Evolutionary conservation across 345 rosid species (phyloP), one percentile per base, ranked within the genome.

Genomic region (Eucalyptus pauciflora): DNA sequence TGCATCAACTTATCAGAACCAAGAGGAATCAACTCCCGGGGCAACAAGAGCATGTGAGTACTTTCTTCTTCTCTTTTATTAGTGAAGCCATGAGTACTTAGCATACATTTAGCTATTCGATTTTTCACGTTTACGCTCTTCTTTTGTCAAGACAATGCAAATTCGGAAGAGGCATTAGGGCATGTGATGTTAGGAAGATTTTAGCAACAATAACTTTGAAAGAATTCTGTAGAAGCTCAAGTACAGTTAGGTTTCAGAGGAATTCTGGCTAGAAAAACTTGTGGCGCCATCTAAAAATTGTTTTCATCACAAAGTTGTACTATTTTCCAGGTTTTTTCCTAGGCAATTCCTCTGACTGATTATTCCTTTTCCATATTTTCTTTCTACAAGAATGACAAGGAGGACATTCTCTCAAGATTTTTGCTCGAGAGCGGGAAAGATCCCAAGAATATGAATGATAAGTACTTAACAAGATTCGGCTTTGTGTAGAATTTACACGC

Each of bases 401-500:
- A 92, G 89, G 99, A 97, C 62, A 94, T 97, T 89, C 88, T 95
- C 10, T 95, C 97, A 17, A 95, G 97, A 20, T 95, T 97, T 88
- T 86, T 96, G 12, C 29, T 89, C 86, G 97, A 93, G 86, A 95
- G 95, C 58, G 89, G 93, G 91, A 94, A 94, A 88, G 94, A 93
- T 85, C 97, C 96, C 1, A 91, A 93, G 90, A 89, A 54, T 15
- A 95, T 95, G 96, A 93, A 92, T 33, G 97, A 96, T 45, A 88
- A 91, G 87, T 96, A 97, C 87, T 64, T 71, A 37, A 71, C 46
- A 37, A 71, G 81, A 9, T 71, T 71, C 46, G 2, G 45, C 81
- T 71, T 37, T 18, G 27, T 69, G 80, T 31, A 13, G 41, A 20
- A 33, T 37, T 56, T 71, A 69, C 43, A 5, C 9, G 81, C 81